Evolutionary conservation across 2,329 filamentous ascomycete genomes (phyloP).

Genomic region (Xylaria arbuscula): DNA sequence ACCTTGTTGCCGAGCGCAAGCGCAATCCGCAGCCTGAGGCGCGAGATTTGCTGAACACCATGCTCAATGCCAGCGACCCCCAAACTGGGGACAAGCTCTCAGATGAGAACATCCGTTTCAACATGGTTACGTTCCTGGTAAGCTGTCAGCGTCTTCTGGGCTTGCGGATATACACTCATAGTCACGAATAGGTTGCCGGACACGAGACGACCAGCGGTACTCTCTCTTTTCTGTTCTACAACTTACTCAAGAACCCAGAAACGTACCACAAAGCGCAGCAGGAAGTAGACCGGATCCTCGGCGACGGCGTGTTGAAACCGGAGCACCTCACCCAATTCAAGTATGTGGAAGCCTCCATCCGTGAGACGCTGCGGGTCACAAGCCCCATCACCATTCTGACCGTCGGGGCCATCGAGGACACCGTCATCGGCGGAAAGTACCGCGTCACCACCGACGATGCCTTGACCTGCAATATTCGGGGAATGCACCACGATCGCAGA

Average conservation of each 20-base stretch:
- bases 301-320: slow-evolving; percentile 55
- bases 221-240: slow-evolving; percentile 59
- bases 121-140: slow-evolving; percentile 39
- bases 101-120: slow-evolving; percentile 33
- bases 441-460: slow-evolving; percentile 57
- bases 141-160: not conserved
- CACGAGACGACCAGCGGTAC: slow-evolving; percentile 67
- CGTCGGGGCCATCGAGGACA: slow-evolving; percentile 54
- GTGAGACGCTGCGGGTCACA: slow-evolving; percentile 64
- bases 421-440: slow-evolving; percentile 65
- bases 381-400: slow-evolving; percentile 62
- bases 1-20: slow-evolving; percentile 35
- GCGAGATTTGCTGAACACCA: slow-evolving; percentile 30
- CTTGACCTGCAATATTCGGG: slow-evolving; percentile 58
- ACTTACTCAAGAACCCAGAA: slow-evolving; percentile 62
- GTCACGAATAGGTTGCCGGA: slow-evolving; percentile 45
- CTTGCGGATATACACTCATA: not conserved
- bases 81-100: slow-evolving; percentile 31
- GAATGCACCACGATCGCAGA: slow-evolving; percentile 64
- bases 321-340: slow-evolving; percentile 62
- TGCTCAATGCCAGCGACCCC: slow-evolving; percentile 32
- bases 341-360: slow-evolving; percentile 66
- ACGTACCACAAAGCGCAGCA: slow-evolving; percentile 60
- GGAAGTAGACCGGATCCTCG: slow-evolving; percentile 64
- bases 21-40: slow-evolving; percentile 31